A percentile compares a stretch with the other conserved stretches of the same genome.
Conservation (phyloP, 108 stramenopile genomes). For the Fistulifera solaris region DNA sequence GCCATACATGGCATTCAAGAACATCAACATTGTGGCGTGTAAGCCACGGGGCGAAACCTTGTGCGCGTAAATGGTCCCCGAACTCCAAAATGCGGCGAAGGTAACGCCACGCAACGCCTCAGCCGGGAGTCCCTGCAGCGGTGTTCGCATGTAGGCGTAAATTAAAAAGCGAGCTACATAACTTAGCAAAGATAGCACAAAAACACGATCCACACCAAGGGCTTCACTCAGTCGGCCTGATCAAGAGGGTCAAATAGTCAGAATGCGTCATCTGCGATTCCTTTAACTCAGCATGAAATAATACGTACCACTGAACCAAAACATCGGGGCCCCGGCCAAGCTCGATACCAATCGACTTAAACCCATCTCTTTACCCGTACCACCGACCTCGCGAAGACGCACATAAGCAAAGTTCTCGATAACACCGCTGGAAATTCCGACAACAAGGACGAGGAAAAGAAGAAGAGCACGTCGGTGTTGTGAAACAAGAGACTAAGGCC, state of each 20-base stretch:
- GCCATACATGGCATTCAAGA: constrained; percentile 93
- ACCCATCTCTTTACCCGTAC: constrained; percentile 83
- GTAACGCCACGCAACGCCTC: constrained; percentile 88
- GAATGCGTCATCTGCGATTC: too few relatives aligned
- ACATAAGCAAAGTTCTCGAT: constrained; percentile 98
- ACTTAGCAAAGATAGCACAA: constrained; percentile 66
- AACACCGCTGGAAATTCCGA: constrained; percentile 82
- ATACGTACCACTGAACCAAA: constrained; percentile 38
- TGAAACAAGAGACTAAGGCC: constrained; percentile 60
- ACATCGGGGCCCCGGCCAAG: constrained; percentile 89
- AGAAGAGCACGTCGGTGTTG: constrained; percentile 82
- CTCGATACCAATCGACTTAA: constrained; percentile 77
- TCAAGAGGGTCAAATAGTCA: constrained; percentile 35
- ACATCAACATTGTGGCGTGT: constrained; percentile 49
- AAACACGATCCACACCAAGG: constrained; percentile 78
- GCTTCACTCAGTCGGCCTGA: constrained; percentile 58
- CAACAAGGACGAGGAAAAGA: constrained; percentile 80
- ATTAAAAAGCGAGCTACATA: constrained; percentile 84
- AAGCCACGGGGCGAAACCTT: constrained; percentile 83
- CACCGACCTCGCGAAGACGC: constrained; percentile 85
- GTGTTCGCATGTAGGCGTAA: constrained; percentile 80
- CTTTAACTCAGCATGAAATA: too few relatives aligned
- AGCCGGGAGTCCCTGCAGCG: constrained; percentile 86
- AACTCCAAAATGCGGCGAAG: constrained; percentile 91
- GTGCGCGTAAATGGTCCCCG: constrained; percentile 87